Evolutionary conservation across 371 early-diverging fungal genomes (phyloP).

Genomic region (Mucor irregularis): DNA sequence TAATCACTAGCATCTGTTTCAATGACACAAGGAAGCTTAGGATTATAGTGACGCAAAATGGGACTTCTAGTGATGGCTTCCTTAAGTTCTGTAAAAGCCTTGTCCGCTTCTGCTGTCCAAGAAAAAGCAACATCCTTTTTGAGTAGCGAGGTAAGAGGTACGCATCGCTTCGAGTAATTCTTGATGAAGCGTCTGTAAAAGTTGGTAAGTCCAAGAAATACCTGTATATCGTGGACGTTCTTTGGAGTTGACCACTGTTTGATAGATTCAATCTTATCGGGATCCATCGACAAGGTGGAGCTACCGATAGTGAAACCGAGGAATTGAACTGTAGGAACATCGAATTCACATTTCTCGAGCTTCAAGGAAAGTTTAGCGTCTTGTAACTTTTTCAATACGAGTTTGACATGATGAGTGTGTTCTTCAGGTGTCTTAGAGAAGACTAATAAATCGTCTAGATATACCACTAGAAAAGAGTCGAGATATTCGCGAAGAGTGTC

Average conservation of each 20-base stretch:
- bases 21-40: constrained; percentile 29
- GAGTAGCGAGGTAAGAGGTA: constrained; percentile 12
- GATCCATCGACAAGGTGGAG: constrained; percentile 31
- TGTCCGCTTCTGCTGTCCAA: constrained; percentile 29
- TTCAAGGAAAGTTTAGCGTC: constrained; percentile 31
- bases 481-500: constrained; percentile 32
- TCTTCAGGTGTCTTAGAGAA: constrained; percentile 37
- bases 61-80: constrained; percentile 30
- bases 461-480: constrained; percentile 37
- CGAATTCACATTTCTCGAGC: constrained; percentile 48
- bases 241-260: constrained; percentile 32
- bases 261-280: constrained; percentile 35
- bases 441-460: constrained; percentile 55
- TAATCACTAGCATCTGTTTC: constrained; percentile 53
- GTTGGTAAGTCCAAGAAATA: constrained; percentile 54
- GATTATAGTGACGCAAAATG: constrained; percentile 23
- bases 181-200: constrained; percentile 54
- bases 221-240: constrained; percentile 32
- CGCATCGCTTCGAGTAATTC: constrained; percentile 28
- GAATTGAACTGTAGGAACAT: constrained; percentile 29
- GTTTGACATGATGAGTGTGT: constrained; percentile 34
- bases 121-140: constrained; percentile 28
- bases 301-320: constrained; percentile 41
- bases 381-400: constrained; percentile 31
- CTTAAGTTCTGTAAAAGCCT: constrained; percentile 44